Conservation (phyloP, 345 rosid species). For the Salix brachista region DNA sequence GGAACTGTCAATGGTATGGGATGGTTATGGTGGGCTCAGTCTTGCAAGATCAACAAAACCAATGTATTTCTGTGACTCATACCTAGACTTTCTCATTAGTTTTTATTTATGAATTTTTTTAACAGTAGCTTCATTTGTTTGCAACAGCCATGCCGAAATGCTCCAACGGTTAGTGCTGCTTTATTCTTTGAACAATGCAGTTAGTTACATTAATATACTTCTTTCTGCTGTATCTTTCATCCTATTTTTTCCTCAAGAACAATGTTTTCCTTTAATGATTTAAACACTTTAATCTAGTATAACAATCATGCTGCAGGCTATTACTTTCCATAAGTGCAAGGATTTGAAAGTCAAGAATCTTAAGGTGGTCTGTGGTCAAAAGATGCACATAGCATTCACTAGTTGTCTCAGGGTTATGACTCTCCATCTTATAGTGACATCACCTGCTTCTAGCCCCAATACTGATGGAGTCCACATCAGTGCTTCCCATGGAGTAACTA, state of each 20-base stretch:
- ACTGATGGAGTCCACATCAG: slow-evolving; percentile 92
- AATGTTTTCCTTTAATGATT: not conserved
- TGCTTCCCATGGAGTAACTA: slow-evolving; percentile 55
- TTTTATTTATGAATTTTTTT: slow-evolving; percentile 16
- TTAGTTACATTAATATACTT: slow-evolving; percentile 17
- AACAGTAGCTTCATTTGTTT: slow-evolving; percentile 15
- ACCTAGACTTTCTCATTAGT: slow-evolving; percentile 11
- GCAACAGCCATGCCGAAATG: slow-evolving; percentile 83
- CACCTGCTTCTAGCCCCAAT: slow-evolving; percentile 77
- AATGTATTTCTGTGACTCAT: slow-evolving; percentile 33
- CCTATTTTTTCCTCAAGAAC: not conserved
- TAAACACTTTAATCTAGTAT: slow-evolving; percentile 5
- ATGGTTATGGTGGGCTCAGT: slow-evolving; percentile 70
- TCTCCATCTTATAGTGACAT: slow-evolving; percentile 46
- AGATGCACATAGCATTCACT: slow-evolving; percentile 76
- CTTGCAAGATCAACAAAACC: slow-evolving; percentile 63
- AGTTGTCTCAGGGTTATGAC: slow-evolving; percentile 53
- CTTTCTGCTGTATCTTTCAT: not conserved
- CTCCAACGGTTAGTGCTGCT: slow-evolving; percentile 74
- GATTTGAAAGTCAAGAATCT: slow-evolving; percentile 55
- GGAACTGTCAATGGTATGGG: slow-evolving; percentile 88
- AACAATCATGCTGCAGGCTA: slow-evolving; percentile 50
- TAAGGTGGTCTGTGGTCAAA: slow-evolving; percentile 54
- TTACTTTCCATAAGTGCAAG: slow-evolving; percentile 84
- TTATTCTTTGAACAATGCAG: slow-evolving; percentile 11